Conservation (phyloP, 139 green algal genomes). For the Raphidocelis subcapitata region DNA sequence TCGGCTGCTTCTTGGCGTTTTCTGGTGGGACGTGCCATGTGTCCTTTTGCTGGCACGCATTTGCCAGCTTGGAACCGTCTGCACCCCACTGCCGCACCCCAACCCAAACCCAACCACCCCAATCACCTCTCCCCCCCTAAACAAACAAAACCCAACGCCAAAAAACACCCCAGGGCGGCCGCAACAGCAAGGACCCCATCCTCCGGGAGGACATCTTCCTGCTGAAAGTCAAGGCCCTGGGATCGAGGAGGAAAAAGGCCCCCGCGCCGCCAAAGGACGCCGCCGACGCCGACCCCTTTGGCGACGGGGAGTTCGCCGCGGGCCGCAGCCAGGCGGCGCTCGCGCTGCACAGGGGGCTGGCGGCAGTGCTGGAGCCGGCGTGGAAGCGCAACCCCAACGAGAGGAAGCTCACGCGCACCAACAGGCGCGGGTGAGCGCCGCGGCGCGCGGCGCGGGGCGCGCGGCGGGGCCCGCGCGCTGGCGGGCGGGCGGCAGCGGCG, state of each 20-base stretch:
- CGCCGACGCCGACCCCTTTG: conserved; percentile 70
- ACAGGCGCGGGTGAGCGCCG: conserved; percentile 41
- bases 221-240: conserved; percentile 43
- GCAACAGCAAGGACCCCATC: conserved; percentile 64
- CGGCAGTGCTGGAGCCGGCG: conserved; percentile 46
- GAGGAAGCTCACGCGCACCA: conserved; percentile 66
- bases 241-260: conserved; percentile 20
- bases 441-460: neutral
- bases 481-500: no score
- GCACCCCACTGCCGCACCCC: no score
- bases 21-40: neutral
- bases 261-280: conserved; percentile 16
- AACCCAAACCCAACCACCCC: no score
- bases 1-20: neutral
- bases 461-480: neutral
- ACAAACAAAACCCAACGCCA: no score
- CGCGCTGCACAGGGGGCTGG: conserved; percentile 23
- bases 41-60: neutral
- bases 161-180: conserved; percentile 68
- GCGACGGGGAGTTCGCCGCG: conserved; percentile 66
- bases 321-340: conserved; percentile 23
- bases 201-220: conserved; percentile 88
- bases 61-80: neutral
- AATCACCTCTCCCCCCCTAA: no score
- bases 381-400: conserved; percentile 85